Conservation (phyloP, 352 stramenopile species). For the Globisporangium ultimum region DNA sequence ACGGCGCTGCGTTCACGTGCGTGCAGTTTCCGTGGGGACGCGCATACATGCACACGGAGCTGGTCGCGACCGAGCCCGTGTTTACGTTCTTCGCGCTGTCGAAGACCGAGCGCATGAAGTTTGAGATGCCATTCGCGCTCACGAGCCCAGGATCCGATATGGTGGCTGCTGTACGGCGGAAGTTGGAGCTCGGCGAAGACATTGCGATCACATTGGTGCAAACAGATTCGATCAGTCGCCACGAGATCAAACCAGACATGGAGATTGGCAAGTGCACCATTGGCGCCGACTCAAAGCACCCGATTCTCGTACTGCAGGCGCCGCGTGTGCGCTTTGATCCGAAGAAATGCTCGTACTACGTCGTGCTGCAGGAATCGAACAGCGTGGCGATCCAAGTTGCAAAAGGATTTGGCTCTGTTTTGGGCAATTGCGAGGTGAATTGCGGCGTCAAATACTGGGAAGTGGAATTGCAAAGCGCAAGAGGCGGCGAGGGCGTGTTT, state of each 20-base stretch:
- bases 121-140: constrained; percentile 56
- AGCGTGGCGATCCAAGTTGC: constrained; percentile 49
- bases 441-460: constrained; percentile 86
- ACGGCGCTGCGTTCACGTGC: constrained; percentile 41
- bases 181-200: constrained; percentile 44
- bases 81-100: constrained; percentile 81
- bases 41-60: constrained; percentile 56
- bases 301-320: constrained; percentile 70
- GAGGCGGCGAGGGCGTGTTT: constrained; percentile 68
- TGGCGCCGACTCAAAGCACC: constrained; percentile 50
- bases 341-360: constrained; percentile 56
- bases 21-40: constrained; percentile 77
- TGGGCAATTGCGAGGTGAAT: constrained; percentile 51
- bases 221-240: constrained; percentile 68
- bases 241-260: constrained; percentile 55
- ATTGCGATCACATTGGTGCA: constrained; percentile 66
- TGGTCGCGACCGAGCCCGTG: constrained; percentile 51
- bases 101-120: constrained; percentile 63
- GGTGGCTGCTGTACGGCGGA: constrained; percentile 47
- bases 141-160: constrained; percentile 50
- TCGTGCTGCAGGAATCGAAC: constrained; percentile 52
- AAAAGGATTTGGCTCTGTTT: constrained; percentile 59
- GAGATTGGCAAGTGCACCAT: constrained; percentile 70
- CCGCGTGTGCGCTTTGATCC: constrained; percentile 59
- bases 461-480: constrained; percentile 47